These are phyloP conservation scores for Ottelia alismoides DNA, from an alignment of 106 monocot species.

Conservation along the genomic window DNA sequence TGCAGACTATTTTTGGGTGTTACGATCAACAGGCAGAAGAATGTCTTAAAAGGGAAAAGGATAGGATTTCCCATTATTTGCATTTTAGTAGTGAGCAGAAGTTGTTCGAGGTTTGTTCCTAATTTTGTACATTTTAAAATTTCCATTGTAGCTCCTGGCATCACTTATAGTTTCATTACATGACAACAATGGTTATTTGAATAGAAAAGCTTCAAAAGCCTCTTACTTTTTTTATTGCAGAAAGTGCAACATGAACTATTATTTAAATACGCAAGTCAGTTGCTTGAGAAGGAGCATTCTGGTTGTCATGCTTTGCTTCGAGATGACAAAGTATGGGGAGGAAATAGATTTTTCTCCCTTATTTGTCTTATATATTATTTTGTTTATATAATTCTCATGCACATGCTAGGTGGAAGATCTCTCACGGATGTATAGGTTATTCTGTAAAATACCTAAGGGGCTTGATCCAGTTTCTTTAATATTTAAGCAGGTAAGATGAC, in stretches of 20 bases:
- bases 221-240: conserved; percentile 10
- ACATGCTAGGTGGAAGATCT: conserved; percentile 21
- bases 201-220: too few species aligned
- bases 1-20: too few species aligned
- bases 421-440: conserved; percentile 13
- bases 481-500: conserved; percentile 7
- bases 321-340: conserved; percentile 16
- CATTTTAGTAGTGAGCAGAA: conserved; percentile 11
- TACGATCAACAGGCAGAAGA: conserved; percentile 18
- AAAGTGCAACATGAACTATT: conserved; percentile 68
- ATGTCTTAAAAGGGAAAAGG: conserved; percentile 13
- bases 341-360: neutral
- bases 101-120: conserved; percentile 8
- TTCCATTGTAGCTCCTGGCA: too few species aligned
- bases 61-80: conserved; percentile 11
- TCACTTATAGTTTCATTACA: neutral
- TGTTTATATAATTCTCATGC: too few species aligned
- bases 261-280: conserved; percentile 34
- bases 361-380: neutral
- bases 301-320: conserved; percentile 61
- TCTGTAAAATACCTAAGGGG: conserved; percentile 12
- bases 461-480: conserved; percentile 8
- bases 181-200: neutral
- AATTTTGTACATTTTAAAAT: too few species aligned
- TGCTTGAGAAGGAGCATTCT: conserved; percentile 72